Evolutionary conservation across 1,139 yeast genomes (phyloP), one percentile per base, ranked within the genome.

Genomic region (Diutina mesorugosa): DNA sequence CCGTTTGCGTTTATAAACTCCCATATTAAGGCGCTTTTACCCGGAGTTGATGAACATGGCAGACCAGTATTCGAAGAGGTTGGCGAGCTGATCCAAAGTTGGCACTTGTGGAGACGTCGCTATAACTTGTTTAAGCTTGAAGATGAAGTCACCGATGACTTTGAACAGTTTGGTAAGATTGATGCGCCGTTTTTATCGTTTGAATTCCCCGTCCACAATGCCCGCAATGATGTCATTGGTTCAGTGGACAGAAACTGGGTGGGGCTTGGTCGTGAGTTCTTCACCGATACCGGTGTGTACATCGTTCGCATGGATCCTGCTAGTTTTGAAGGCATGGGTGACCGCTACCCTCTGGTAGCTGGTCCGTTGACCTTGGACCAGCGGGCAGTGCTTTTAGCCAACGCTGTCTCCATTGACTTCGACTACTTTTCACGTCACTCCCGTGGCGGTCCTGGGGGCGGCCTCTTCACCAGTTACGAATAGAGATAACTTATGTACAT

Each of bases 221-320:
- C 76, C 54, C 60, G 74, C 1, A 85, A 84, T 1, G 72, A 76
- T 28, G 80, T 87, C 0, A 72, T 87, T 58, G 97, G 86, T 0
- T 76, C 88, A 1, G 91, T 93, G 1, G 95, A 90, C 67, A 79
- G 98, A 64, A 90, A 90, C 69, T 93, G 97, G 95, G 96, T 88
- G 4, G 99, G 99, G 0, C 71, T 93, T 47, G 96, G 95, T 2
- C 79, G 97, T 64, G 99, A 93, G 67, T 71, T 91, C 65, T 87
- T 91, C 66, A 91, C 98, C 0, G 98, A 93, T 69, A 87, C 97
- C 0, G 98, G 98, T 60, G 91, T 90, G 2, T 93, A 93, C 68
- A 81, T 90, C 12, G 72, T 93, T 45, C 72, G 96, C 59, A 86
- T 90, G 88, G 96, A 89, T 63, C 87, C 91, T 1, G 74, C 77